Evolutionary conservation across 2,329 filamentous ascomycete species (phyloP), one percentile per base, ranked within the genome.

Genomic region (Septoria petroselini): DNA sequence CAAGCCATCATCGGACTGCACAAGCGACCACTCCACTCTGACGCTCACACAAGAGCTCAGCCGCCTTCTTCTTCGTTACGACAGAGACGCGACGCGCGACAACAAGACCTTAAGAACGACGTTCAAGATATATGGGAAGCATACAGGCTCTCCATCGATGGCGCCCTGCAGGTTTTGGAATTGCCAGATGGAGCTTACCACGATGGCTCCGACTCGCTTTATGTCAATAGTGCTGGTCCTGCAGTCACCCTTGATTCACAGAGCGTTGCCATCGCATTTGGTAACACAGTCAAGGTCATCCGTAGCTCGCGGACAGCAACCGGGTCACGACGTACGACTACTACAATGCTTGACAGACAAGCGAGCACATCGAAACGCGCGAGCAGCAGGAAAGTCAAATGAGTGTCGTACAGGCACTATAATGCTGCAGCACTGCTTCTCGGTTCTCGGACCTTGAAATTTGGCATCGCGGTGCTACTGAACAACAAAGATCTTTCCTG

Each of bases 241-340:
- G 79, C 85, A 49, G 73, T 75, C 1, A 73, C 73, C 44, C 70
- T 88, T 1, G 86, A 86, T 9, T 76, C 78, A 40, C 75, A 77
- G 38, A 85, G 83, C 42, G 75, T 88, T 2, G 86, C 81, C 0
- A 77, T 91, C 23, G 84, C 79, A 0, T 81, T 90, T 52, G 87
- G 86, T 9, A 86, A 89, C 58, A 75, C 81, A 1, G 75, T 90
- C 61, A 90, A 89, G 68, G 71, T 90, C 42, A 76, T 90, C 19
- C 50, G 53, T 17, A 52, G 27, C 30, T 58, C 60, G 9, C 46
- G 58, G 41, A 48, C 55, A 17, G 53, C 52, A 12, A 48, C 45
- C 0, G 40, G 52, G 7, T 49, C 43, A 8, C 43, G 50, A 25
- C 25, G 54, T 17, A 50, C 54, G 7, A 45, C 48, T 2, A 35